Evolutionary conservation across 2,329 filamentous ascomycete species (phyloP), one percentile per base, ranked within the genome.

Genomic region (Pseudogymnoascus sp.): DNA sequence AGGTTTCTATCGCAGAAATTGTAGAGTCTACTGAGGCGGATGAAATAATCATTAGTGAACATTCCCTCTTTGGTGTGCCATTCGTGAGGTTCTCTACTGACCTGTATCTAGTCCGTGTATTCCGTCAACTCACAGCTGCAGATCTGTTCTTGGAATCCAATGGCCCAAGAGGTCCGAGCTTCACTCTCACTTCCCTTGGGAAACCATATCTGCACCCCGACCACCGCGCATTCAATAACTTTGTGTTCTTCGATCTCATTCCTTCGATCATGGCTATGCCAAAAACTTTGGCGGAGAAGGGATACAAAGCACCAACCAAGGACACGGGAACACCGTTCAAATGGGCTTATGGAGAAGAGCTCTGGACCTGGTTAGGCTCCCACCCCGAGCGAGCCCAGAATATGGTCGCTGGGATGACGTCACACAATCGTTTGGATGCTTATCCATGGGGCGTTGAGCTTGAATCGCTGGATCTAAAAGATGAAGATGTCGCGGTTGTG

Each of bases 241-340:
- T 67, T 4, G 59, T 67, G 43, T 63, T 67, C 60, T 39, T 57
- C 20, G 65, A 67, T 32, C 60, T 67, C 32, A 62, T 67, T 3
- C 64, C 65, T 16, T 57, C 63, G 4, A 67, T 67, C 47, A 61
- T 67, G 61, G 65, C 64, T 37, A 67, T 67, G 62, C 65, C 64
- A 16, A 62, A 61, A n/a, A 67, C 65, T 1, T 60, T 67, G 7
- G 62, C 59, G 3, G 63, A 66, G 28, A 60, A 62, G 14, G 12
- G 16, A 12, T 65, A 67, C 60, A 67, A 67, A 64, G 66, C 66
- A 9, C 66, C 65, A 1, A 66, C 64, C 4, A 65, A 67, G 57
- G 63, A 67, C 25, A 61, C 63, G 4, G 63, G 65, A 20, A 67
- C 66, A 16, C 64, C 62, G 7, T 67, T 61, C 20, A 66, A 67